phyloP scores from a whole-genome alignment of 176 grass and related monocot genomes.

The Guadua angustifolia region DNA sequence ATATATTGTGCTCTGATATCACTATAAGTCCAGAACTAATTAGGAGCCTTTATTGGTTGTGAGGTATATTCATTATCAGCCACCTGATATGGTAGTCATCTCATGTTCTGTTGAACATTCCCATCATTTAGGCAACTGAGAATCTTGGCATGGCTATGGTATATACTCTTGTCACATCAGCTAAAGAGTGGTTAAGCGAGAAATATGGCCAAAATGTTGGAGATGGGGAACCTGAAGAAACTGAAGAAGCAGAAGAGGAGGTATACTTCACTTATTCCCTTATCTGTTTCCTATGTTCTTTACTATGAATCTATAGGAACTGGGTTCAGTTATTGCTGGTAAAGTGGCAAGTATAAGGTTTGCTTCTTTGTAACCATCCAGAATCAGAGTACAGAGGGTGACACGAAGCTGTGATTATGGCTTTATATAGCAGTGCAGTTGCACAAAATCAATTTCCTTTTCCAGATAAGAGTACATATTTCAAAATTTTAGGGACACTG shows the following conservation, averaged over 20 bases:
- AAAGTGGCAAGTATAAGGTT: slow-evolving; percentile 3
- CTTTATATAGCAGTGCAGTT: neutral
- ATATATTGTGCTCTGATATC: slow-evolving; percentile 32
- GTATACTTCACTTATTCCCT: slow-evolving; percentile 35
- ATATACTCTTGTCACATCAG: slow-evolving; percentile 92
- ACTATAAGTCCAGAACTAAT: neutral
- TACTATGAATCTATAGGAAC: slow-evolving; percentile 8
- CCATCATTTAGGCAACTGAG: slow-evolving; percentile 70
- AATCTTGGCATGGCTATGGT: slow-evolving; percentile 99
- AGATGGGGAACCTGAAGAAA: slow-evolving; percentile 64
- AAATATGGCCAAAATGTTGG: slow-evolving; percentile 68
- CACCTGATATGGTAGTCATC: slow-evolving; percentile 24
- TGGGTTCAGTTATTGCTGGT: slow-evolving; percentile 11
- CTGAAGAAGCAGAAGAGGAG: slow-evolving; percentile 68
- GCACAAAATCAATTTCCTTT: neutral
- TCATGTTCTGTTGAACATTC: slow-evolving; percentile 33
- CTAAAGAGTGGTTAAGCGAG: slow-evolving; percentile 96
- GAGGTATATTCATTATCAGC: slow-evolving; percentile 17
- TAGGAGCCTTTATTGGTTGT: slow-evolving; percentile 22
- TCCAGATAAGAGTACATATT: neutral
- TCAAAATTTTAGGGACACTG: neutral
- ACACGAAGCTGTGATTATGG: neutral
- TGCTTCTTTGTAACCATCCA: slow-evolving; percentile 2
- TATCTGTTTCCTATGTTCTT: slow-evolving; percentile 8
- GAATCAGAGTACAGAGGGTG: slow-evolving; percentile 6